A percentile compares a stretch with the other conserved stretches of the same genome.
phyloP scores from a whole-genome alignment of 257 asterid species.

The Solanum dulcamara region DNA sequence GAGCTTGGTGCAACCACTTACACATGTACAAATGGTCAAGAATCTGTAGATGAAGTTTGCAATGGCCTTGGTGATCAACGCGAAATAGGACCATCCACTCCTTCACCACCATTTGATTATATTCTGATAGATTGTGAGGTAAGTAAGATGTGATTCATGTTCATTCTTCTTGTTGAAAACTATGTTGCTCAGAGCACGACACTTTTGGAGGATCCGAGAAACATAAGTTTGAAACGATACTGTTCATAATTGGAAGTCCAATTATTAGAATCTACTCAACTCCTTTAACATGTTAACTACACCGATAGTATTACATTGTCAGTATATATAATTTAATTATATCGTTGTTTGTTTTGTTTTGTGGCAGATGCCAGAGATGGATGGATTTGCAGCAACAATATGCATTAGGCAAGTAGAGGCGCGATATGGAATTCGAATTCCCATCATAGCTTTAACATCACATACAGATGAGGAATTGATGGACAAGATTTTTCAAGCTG shows the following conservation, averaged over 20 bases:
- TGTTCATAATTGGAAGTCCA: too few species aligned
- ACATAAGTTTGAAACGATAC: not conserved
- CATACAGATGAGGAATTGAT: constrained; percentile 33
- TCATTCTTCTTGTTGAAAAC: not conserved
- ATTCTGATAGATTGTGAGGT: constrained; percentile 82
- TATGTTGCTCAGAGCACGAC: not conserved
- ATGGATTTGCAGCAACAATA: constrained; percentile 55
- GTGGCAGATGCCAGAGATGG: constrained; percentile 60
- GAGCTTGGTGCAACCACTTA: constrained; percentile 35
- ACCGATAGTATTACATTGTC: not conserved
- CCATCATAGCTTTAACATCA: constrained; percentile 54
- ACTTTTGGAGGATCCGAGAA: not conserved
- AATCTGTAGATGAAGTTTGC: constrained; percentile 32
- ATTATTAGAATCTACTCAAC: not conserved
- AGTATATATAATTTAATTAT: too few species aligned
- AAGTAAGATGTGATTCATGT: constrained; percentile 16
- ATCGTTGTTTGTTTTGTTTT: not conserved
- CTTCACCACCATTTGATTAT: constrained; percentile 34
- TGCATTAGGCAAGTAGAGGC: constrained; percentile 49
- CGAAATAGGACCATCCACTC: not conserved
- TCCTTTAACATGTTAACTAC: not conserved
- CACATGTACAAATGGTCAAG: constrained; percentile 41
- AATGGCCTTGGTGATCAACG: constrained; percentile 2
- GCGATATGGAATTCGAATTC: constrained; percentile 25
- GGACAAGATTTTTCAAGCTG: constrained; percentile 36